Conservation (phyloP, 1,284 basidiomycete species). For the Apiotrichum sp. region DNA sequence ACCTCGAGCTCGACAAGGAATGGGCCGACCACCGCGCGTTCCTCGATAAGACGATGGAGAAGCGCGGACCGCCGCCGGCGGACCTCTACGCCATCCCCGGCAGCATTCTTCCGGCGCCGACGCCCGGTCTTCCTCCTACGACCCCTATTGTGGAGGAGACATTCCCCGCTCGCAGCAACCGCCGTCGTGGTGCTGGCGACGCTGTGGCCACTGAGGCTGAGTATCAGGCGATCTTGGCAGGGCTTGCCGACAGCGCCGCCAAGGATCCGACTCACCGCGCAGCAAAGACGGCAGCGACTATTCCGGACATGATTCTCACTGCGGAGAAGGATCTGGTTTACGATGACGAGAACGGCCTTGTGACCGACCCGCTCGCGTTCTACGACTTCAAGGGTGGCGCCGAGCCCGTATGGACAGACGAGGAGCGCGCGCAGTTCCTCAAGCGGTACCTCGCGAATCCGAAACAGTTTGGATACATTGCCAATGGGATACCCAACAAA, state of each 20-base stretch:
- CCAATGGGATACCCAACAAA: slow-evolving; percentile 75
- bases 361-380: slow-evolving; percentile 71
- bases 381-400: slow-evolving; percentile 66
- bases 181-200: slow-evolving; percentile 56
- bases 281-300: slow-evolving; percentile 74
- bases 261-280: slow-evolving; percentile 86
- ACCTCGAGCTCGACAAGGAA: slow-evolving; percentile 59
- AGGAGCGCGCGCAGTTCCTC: slow-evolving; percentile 73
- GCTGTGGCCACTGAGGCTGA: slow-evolving; percentile 91
- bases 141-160: slow-evolving; percentile 29
- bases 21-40: slow-evolving; percentile 66
- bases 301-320: slow-evolving; percentile 86
- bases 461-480: slow-evolving; percentile 81
- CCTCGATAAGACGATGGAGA: slow-evolving; percentile 53
- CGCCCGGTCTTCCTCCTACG: slow-evolving; percentile 29
- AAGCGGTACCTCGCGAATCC: slow-evolving; percentile 77
- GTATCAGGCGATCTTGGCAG: slow-evolving; percentile 94
- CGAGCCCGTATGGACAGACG: slow-evolving; percentile 72
- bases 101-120: slow-evolving; percentile 22
- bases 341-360: slow-evolving; percentile 77
- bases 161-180: slow-evolving; percentile 25
- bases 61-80: slow-evolving; percentile 34
- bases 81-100: slow-evolving; percentile 33
- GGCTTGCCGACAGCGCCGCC: slow-evolving; percentile 82
- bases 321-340: slow-evolving; percentile 57